Conservation (phyloP, 306 rosid species). For the Fagus crenata region DNA sequence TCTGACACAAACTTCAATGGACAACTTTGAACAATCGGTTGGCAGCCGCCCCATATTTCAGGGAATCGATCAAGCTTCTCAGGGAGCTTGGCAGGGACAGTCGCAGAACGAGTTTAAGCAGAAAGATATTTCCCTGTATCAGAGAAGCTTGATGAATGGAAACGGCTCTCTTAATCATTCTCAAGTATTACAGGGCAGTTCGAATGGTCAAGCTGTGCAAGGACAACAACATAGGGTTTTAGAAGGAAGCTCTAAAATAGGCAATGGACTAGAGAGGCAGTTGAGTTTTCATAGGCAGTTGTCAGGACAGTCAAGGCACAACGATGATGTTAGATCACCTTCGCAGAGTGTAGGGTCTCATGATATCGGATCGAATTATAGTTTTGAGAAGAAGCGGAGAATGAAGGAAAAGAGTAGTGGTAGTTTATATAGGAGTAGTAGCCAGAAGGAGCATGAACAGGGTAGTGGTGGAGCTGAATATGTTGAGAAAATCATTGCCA, state of each 20-base stretch:
- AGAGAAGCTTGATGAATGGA: constrained; percentile 53
- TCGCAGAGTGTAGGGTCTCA: constrained; percentile 88
- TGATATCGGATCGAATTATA: constrained; percentile 75
- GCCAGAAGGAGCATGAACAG: constrained; percentile 73
- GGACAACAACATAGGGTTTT: constrained; percentile 59
- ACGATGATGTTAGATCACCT: constrained; percentile 78
- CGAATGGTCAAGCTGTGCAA: constrained; percentile 63
- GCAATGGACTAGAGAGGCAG: constrained; percentile 75
- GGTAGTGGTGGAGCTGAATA: constrained; percentile 60
- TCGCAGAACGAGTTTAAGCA: constrained; percentile 71
- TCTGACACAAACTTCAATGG: constrained; percentile 77
- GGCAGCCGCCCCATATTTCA: constrained; percentile 90
- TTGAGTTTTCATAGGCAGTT: constrained; percentile 83
- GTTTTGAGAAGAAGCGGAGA: constrained; percentile 69
- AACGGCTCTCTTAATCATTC: constrained; percentile 65
- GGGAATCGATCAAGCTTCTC: constrained; percentile 68
- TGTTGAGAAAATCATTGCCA: constrained; percentile 65
- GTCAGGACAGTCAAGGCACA: constrained; percentile 35
- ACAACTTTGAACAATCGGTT: constrained; percentile 83
- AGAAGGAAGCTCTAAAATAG: constrained; percentile 78
- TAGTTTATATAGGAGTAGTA: constrained; percentile 65
- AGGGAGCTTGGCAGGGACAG: constrained; percentile 73
- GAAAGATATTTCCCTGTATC: constrained; percentile 68
- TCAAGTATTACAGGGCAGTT: constrained; percentile 58
- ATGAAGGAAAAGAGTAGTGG: constrained; percentile 65